Evolutionary conservation across 768 basidiomycete species (phyloP), one percentile per base, ranked within the genome.

Genomic region (Leccinum barrowsii): DNA sequence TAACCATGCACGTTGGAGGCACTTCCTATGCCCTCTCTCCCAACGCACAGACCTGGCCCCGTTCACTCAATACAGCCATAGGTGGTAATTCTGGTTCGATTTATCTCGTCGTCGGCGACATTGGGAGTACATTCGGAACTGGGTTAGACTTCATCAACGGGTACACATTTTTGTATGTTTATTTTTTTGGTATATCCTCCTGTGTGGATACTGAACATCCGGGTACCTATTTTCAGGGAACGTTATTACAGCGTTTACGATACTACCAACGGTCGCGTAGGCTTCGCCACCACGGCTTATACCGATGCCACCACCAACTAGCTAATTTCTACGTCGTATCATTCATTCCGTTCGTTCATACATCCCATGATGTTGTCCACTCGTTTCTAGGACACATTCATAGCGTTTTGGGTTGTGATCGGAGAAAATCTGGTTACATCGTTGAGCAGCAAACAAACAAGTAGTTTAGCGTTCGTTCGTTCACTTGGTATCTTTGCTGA

Each of bases 191-290:
- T 28, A 5, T 3, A 21, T 30, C 37, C 10, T 3, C n/a, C 21
- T 32, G 4, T 11, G n/a, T 26, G 40, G 13, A 12, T n/a, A 10
- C 37, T 32, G 1, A 28, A 1, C 5, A 21, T 54, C 19, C 7
- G 8, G 19, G n/a, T 35, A 17, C 12, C 21, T 34, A 19, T 55
- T 44, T 22, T 22, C 32, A 69, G 67, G 7, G 73, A 80, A 64
- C 73, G 78, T 28, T 78, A 70, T 68, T 79, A 78, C 59, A 70
- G 70, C 56, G 73, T 79, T 30, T 80, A 65, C 7, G 62, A 63
- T 17, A 52, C 62, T 8, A 37, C 54, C 40, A 51, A 63, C 22
- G 4, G 17, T 3, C 52, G 44, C 10, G 44, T 63, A 24, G 61
- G 61, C 11, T 63, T 62, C 28, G 61, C 61, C 13, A 24, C 19